Evolutionary conservation across 176 grass and related monocot genomes (phyloP).

Genomic region (Paspalum notatum): DNA sequence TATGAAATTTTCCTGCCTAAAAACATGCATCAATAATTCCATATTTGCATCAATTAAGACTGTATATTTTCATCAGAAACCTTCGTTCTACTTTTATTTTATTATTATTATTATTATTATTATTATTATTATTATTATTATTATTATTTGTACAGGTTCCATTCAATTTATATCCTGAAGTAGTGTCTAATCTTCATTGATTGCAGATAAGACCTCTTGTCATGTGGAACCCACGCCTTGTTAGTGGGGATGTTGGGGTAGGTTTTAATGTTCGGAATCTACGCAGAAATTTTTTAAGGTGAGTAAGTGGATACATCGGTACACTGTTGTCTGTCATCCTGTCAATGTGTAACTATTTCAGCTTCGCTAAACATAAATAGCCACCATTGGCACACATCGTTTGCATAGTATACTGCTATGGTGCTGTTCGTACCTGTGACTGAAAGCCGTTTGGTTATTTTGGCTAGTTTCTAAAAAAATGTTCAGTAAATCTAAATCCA

Average conservation of each 20-base stretch:
- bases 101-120: not conserved
- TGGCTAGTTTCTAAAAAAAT: not conserved
- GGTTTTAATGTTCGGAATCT: slow-evolving; percentile 95
- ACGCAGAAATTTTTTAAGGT: slow-evolving; percentile 85
- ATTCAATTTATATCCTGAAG: slow-evolving; percentile 37
- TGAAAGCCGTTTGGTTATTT: not conserved
- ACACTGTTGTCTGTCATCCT: not conserved
- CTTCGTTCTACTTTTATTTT: not conserved
- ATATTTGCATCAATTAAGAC: slow-evolving; percentile 9
- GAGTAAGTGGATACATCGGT: slow-evolving; percentile 27
- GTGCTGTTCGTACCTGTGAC: not conserved
- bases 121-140: no score
- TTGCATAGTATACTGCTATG: not conserved
- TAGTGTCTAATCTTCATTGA: slow-evolving; percentile 52
- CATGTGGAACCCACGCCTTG: slow-evolving; percentile 98
- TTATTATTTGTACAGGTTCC: not conserved
- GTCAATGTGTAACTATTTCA: slow-evolving; percentile 5
- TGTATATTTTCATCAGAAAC: not conserved
- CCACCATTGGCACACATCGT: no score
- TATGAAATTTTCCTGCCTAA: slow-evolving; percentile 1
- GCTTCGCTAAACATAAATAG: not conserved
- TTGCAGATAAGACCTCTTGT: slow-evolving; percentile 86
- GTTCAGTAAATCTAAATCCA: not conserved
- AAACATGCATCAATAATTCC: not conserved
- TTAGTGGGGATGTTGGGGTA: slow-evolving; percentile 94